Base-by-base conservation (phyloP, 106 monocot genomes). In the Dioscorea zingiberensis region DNA sequence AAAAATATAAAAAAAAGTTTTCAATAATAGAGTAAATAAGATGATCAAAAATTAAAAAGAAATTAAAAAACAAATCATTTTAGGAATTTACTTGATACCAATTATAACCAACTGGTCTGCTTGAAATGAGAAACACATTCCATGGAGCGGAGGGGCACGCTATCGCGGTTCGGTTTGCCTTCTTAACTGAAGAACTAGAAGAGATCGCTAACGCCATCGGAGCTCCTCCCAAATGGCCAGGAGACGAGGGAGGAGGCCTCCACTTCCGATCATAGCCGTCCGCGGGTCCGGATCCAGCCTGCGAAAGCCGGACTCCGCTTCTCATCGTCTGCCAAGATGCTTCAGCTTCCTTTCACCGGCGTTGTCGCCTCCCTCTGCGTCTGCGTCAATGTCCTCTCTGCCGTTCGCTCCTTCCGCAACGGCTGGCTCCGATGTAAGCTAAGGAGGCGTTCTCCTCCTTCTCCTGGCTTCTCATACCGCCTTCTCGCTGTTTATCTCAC, bases 291-390 rank as follows among this genome's bases (percentile, higher is more conserved):
- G 29, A 30, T 59, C 30, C 61, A 79, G 32, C 17, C 57, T 16
- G 17, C 74, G n/a, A n/a, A n/a, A n/a, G 47, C 63, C 83, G 13
- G 97, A 97, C 68, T n/a, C 81, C 86, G 3, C 55, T 97, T 15
- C 81, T 97, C 8, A 61, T 97, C 55, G 68, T 84, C 13, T 97
- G 97, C 79, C n/a, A n/a, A 61, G 92, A 18, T 83, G 80, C 81
- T 97, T 97, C 78, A 80, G 83, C 66, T 51, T 92, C 70, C 1
- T n/a, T n/a, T 97, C 68, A 86, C 97, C 51, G 92, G 79, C 58
- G 62, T 72, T 44, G 27, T 45, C 25, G 78, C 97, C 24, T 13
- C 86, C 57, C 84, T 89, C 55, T 98, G 93, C 89, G 93, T 84
- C 69, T 59, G 55, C 65, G 92, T 84, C 48, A 93, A 93, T 71